These are phyloP conservation scores for Gonapodya prolifera DNA, from an alignment of 192 early-diverging fungal species.

Conservation along the genomic window DNA sequence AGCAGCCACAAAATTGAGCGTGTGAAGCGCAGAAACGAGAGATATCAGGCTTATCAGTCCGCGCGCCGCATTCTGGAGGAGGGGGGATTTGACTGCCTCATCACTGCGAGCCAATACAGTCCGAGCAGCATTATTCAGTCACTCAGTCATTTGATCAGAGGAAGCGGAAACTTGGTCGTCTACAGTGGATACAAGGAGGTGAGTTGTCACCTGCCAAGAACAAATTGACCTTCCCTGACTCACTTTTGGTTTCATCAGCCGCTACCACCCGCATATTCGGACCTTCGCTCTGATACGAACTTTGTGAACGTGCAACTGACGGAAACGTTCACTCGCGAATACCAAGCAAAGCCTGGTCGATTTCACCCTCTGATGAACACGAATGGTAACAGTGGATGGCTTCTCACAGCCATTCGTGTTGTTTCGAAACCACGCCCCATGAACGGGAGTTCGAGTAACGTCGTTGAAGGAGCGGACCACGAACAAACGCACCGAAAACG, in stretches of 20 bases:
- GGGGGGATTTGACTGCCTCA: conserved; percentile 24
- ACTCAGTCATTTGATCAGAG: conserved; percentile 61
- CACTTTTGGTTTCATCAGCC: conserved; percentile 13
- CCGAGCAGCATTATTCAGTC: conserved; percentile 55
- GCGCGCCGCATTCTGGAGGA: neutral
- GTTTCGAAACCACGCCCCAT: neutral
- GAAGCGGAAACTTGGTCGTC: conserved; percentile 72
- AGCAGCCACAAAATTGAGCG: neutral
- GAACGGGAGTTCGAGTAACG: too few species aligned
- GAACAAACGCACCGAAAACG: too few species aligned
- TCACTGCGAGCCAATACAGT: conserved; percentile 70
- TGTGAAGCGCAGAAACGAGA: neutral
- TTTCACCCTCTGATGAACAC: conserved; percentile 71
- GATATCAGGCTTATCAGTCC: neutral
- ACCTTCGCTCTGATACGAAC: conserved; percentile 51
- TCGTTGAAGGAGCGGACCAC: too few species aligned
- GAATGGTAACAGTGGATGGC: conserved; percentile 54
- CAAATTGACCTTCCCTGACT: neutral
- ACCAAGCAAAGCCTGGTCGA: conserved; percentile 58
- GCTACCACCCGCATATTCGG: conserved; percentile 37
- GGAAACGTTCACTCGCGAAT: conserved; percentile 85
- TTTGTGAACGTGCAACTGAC: conserved; percentile 75
- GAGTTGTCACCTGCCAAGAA: neutral
- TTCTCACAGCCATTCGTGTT: conserved; percentile 50
- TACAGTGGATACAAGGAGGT: conserved; percentile 46